Evolutionary conservation across 2,329 filamentous ascomycete species (phyloP).

Genomic region (Fusarium coffeatum): DNA sequence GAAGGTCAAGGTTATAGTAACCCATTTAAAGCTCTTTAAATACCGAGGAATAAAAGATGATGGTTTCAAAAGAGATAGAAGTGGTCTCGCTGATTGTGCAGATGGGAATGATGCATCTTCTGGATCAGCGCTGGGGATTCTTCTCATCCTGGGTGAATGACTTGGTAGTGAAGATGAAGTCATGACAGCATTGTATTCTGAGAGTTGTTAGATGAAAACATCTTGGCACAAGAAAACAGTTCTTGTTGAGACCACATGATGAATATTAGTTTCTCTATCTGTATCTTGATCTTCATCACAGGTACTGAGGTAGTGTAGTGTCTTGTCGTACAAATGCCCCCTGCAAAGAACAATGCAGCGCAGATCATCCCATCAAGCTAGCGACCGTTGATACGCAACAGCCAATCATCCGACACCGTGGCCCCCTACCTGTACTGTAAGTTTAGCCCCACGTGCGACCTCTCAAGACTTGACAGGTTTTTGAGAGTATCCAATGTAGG

Average conservation of each 20-base stretch:
- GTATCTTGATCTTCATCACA: not conserved
- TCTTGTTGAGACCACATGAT: not conserved
- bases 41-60: not conserved
- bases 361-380: conserved; percentile 12
- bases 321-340: too few species aligned
- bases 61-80: conserved; percentile 2
- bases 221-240: not conserved
- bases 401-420: conserved; percentile 45
- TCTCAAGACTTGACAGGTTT: conserved; percentile 8
- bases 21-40: conserved; percentile 18
- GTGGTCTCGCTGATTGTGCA: conserved; percentile 6
- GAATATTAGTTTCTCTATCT: not conserved
- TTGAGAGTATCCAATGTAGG: conserved; percentile 15
- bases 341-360: not conserved
- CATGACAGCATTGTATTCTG: conserved; percentile 18
- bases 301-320: too few species aligned
- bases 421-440: not conserved
- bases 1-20: not conserved
- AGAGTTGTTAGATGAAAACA: not conserved
- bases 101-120: conserved; percentile 30
- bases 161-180: conserved; percentile 28
- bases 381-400: conserved; percentile 12
- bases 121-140: not conserved
- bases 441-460: conserved; percentile 37
- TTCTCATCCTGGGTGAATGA: conserved; percentile 33